Base-by-base conservation (phyloP, 768 basidiomycete species). In the Trametes elegans region DNA sequence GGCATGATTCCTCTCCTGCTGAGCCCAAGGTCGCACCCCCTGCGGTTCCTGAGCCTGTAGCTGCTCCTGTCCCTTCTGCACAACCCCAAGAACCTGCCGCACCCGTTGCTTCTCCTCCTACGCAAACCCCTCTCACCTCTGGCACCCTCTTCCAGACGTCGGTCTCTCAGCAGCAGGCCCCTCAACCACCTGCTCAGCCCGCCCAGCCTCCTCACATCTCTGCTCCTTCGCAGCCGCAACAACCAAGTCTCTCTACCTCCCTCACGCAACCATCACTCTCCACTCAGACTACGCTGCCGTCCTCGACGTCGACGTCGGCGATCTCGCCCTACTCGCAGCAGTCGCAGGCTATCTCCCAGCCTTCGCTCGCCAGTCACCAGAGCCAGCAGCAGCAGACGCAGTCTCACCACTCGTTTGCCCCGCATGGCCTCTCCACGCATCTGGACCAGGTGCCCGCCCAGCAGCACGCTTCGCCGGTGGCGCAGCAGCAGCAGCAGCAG, bases 381-480 rank as follows among this genome's bases (percentile, higher is more conserved):
- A 31, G 47, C n/a, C 62, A 63, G 28, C 62, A 61, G 41, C 55
- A 57, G 13, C 62, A 59, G 47, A 38, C 46, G n/a, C 64, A 61
- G 26, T 40, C 43, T 3, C 71, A 71, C 24, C 76, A 76, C 50
- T 79, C 82, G 58, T 87, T 86, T 67, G 71, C 81, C 3, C 87
- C 88, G 52, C 87, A 86, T 58, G 80, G 79, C 21, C 74, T 90
- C 16, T 77, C 80, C 1, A 79, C 82, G 2, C 87, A 87, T 55
- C 79, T 88, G 58, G 86, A 88, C 51, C 78, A 84, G 24, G 65
- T 80, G 9, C 82, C 83, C 59, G 67, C 60, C 36, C 66, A 76
- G 55, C 57, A 57, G 40, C 75, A 73, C 52, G 66, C 73, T 23
- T 65, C 71, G 24, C 76, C 76, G 26, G 53, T 53, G 0, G 63